Evolutionary conservation across 495 filamentous ascomycete species (phyloP).

Genomic region (Xylaria flabelliformis): DNA sequence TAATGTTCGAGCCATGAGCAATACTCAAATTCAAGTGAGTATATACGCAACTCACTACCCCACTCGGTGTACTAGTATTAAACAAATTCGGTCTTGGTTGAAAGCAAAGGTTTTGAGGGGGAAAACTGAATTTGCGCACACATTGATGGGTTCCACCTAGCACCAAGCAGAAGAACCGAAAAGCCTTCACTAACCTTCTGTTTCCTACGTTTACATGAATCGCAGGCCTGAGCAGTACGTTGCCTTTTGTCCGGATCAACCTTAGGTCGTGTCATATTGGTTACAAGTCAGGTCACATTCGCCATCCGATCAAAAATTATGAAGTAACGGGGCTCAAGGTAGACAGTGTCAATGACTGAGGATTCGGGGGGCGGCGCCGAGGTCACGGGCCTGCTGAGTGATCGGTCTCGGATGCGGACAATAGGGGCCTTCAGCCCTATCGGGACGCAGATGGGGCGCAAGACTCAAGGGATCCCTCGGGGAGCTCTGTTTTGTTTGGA

Average conservation of each 20-base stretch:
- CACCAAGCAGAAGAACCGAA: neutral
- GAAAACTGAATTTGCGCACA: neutral
- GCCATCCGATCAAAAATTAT: conserved; percentile 42
- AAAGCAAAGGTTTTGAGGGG: neutral
- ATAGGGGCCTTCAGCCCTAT: conserved; percentile 39
- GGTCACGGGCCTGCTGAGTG: conserved; percentile 36
- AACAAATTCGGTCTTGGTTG: neutral
- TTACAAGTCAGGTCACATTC: conserved; percentile 39
- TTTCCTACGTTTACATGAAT: conserved; percentile 79
- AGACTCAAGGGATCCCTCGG: conserved; percentile 32
- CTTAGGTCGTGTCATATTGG: conserved; percentile 66
- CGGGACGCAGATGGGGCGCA: conserved; percentile 36
- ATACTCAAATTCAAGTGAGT: neutral
- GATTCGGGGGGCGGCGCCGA: conserved; percentile 40
- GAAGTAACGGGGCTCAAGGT: conserved; percentile 35
- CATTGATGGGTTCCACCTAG: neutral
- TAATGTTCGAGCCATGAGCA: neutral
- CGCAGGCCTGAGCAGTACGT: conserved; percentile 71
- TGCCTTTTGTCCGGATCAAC: conserved; percentile 69
- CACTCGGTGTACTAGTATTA: neutral
- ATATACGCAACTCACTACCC: conserved; percentile 9
- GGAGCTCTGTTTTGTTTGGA: conserved; percentile 29
- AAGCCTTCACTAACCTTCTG: conserved; percentile 65
- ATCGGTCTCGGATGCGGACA: conserved; percentile 45
- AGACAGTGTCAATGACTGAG: conserved; percentile 37